Base-by-base conservation (phyloP, 768 basidiomycete species). In the Galerina marginata region DNA sequence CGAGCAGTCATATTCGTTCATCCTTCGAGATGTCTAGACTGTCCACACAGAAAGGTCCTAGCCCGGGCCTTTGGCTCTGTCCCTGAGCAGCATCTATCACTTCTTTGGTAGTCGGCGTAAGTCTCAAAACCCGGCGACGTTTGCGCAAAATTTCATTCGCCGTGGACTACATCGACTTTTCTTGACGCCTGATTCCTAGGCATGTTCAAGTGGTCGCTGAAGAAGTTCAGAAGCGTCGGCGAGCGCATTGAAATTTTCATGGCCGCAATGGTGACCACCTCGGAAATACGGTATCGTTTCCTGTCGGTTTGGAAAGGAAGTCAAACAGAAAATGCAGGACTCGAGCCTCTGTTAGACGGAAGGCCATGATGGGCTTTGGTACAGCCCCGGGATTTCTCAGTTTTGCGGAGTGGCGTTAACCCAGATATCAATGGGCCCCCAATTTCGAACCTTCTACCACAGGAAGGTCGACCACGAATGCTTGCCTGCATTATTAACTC, bases 211-310 rank as follows among this genome's bases (percentile, higher is more conserved):
- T 58, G 49, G 57, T 63, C 58, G 62, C 67, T 66, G 77, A 66
- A 57, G 78, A 76, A 76, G 77, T 73, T 73, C 79, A 77, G 64
- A 86, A 86, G 79, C 77, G 82, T 74, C 74, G 77, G 74, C 72
- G 73, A 64, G 74, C 82, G 80, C 82, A 79, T 76, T 77, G 71
- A 83, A 83, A 82, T 68, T 69, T 70, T 68, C 81, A 79, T 86
- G 85, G 85, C 83, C 75, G 69, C 75, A 81, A 76, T 77, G 74
- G 59, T 53, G 61, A 65, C 49, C 46, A 20, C 39, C 54, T 40
- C 23, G 42, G 61, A 60, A 57, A 39, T 9, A 29, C 46, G 50
- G 58, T 48, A 60, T 38, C 48, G 40, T 26, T 58, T 47, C 48
- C 42, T 50, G 52, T 44, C 56, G 53, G 60, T 64, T 54, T 60